Evolutionary conservation across 768 basidiomycete genomes (phyloP).

Genomic region (Lepiota brunneoincarnata): DNA sequence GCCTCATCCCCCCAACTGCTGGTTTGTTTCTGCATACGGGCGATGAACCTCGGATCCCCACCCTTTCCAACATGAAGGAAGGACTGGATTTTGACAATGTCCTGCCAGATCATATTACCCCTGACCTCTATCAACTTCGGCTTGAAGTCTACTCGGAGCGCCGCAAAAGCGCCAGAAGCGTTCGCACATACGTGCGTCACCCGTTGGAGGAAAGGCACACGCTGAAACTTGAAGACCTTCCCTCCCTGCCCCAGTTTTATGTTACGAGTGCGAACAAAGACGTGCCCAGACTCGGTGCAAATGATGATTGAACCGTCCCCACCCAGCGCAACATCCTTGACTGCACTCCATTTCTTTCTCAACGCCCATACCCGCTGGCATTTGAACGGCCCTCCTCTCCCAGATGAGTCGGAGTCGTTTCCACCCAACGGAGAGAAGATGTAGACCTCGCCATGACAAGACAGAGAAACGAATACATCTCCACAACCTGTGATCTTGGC

Average conservation of each 20-base stretch:
- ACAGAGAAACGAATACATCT: conserved; percentile 77
- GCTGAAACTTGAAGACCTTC: conserved; percentile 75
- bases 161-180: conserved; percentile 85
- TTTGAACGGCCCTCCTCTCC: conserved; percentile 46
- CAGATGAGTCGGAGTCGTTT: conserved; percentile 25
- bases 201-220: conserved; percentile 82
- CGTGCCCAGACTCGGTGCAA: conserved; percentile 93
- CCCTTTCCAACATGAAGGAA: conserved; percentile 34
- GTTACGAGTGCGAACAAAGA: conserved; percentile 77
- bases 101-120: conserved; percentile 53
- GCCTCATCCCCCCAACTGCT: not conserved
- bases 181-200: conserved; percentile 82
- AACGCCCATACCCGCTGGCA: conserved; percentile 93
- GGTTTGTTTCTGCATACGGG: not conserved
- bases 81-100: conserved; percentile 66
- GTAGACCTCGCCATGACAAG: conserved; percentile 88
- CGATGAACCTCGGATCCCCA: not conserved
- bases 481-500: conserved; percentile 79
- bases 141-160: conserved; percentile 70
- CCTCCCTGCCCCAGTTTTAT: conserved; percentile 22
- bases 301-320: conserved; percentile 86
- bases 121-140: conserved; percentile 51
- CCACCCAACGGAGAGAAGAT: conserved; percentile 50
- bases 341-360: conserved; percentile 81
- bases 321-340: conserved; percentile 88